Percentiles rank a stretch among this genome's conserved stretches.
These are phyloP conservation scores for Starmerella vaccinii DNA, from an alignment of 805 yeast genomes.

Conservation along the genomic window DNA sequence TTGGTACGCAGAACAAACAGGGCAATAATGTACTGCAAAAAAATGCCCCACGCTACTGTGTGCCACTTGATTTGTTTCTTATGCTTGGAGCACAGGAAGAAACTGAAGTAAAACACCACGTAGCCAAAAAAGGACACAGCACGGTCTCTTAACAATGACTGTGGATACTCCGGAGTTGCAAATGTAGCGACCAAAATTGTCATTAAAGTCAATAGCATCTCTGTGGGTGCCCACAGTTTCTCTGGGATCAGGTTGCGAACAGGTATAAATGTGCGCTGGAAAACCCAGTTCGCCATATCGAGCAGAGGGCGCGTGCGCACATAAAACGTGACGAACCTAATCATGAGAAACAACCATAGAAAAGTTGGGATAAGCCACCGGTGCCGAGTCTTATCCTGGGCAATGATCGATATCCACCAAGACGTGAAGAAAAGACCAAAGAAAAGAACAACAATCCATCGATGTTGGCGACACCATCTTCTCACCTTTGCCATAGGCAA, in stretches of 20 bases:
- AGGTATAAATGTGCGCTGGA: constrained; percentile 27
- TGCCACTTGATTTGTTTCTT: constrained; percentile 43
- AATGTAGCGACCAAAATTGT: constrained; percentile 48
- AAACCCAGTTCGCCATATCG: constrained; percentile 28
- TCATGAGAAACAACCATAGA: constrained; percentile 42
- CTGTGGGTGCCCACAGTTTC: constrained; percentile 37
- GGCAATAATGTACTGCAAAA: constrained; percentile 51
- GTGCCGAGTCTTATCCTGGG: constrained; percentile 41
- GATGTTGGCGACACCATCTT: constrained; percentile 12
- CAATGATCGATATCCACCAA: constrained; percentile 48
- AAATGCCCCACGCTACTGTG: constrained; percentile 49
- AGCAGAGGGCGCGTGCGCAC: constrained; percentile 33
- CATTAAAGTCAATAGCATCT: constrained; percentile 38
- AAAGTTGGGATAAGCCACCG: constrained; percentile 51
- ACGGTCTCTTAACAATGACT: constrained; percentile 42
- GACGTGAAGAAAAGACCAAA: constrained; percentile 39
- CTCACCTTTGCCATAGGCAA: constrained; percentile 11
- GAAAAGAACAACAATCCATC: constrained; percentile 28
- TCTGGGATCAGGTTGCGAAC: constrained; percentile 34
- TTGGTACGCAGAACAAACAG: constrained; percentile 51
- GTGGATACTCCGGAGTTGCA: constrained; percentile 38
- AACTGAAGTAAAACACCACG: constrained; percentile 37
- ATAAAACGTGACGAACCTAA: constrained; percentile 44
- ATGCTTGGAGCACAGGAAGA: constrained; percentile 40
- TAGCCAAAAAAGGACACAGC: constrained; percentile 50